These are phyloP conservation scores for Conringia planisiliqua DNA, from an alignment of 345 rosid genomes.

Conservation along the genomic window DNA sequence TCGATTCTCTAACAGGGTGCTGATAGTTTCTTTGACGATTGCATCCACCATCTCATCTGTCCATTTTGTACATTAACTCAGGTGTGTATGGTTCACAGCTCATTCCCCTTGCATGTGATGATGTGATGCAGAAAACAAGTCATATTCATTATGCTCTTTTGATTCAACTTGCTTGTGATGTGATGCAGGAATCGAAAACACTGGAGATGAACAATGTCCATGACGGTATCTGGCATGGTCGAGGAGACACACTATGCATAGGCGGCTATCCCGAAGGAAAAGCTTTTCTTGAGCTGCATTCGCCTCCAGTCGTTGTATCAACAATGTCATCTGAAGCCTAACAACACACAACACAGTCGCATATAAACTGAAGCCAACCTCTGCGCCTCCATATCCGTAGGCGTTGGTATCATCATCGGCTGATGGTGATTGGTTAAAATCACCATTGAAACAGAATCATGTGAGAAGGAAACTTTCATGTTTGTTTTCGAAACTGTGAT, in stretches of 20 bases:
- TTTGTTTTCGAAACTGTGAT: conserved; percentile 24
- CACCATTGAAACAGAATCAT: not conserved
- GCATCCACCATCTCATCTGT: conserved; percentile 65
- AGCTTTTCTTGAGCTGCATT: conserved; percentile 48
- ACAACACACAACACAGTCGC: not conserved
- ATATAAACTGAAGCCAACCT: not conserved
- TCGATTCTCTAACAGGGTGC: conserved; percentile 43
- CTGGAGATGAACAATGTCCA: conserved; percentile 96
- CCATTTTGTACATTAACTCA: conserved; percentile 78
- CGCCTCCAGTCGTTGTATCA: conserved; percentile 41
- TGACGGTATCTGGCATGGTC: conserved; percentile 91
- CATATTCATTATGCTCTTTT: not conserved
- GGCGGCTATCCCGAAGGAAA: conserved; percentile 58
- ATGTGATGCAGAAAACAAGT: not conserved
- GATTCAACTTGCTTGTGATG: conserved; percentile 11
- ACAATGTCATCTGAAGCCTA: conserved; percentile 40
- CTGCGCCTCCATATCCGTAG: not conserved
- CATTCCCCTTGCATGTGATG: not conserved
- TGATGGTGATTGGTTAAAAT: not conserved
- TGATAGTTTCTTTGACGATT: conserved; percentile 72
- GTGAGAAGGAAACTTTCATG: conserved; percentile 11
- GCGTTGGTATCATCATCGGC: not conserved
- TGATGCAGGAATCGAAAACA: conserved; percentile 77
- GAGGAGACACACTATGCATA: conserved; percentile 81
- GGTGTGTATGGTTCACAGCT: conserved; percentile 38